Base-by-base conservation (phyloP, 1,284 basidiomycete species). In the Vanrija sp. region DNA sequence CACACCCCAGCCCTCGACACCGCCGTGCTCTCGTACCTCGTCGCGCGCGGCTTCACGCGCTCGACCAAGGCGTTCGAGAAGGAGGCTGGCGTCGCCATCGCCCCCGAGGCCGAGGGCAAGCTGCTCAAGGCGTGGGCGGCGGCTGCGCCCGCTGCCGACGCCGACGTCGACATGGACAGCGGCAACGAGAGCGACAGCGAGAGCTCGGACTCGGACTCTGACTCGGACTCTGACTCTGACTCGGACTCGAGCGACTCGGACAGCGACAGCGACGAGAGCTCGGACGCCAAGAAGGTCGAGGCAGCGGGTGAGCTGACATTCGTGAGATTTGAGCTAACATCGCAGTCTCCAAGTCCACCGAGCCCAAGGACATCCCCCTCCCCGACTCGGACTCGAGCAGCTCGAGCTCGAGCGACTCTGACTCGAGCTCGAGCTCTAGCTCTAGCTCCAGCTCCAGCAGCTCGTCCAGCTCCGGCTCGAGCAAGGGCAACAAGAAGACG, bases 401-500 rank as follows among this genome's bases (percentile, higher is more conserved):
- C 47, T 56, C 51, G 10, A 49, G 38, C 25, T 52, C 49, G 14
- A 38, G 39, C 19, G 53, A 56, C 7, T 58, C 57, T 6, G 46
- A 50, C 25, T 51, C 47, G 51, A 49, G 41, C 48, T n/a, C 39
- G 27, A 15, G 18, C 41, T 18, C n/a, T 3, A n/a, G 18, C 38
- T 45, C 43, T n/a, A 15, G 15, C 24, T 27, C 24, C 6, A 24
- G 27, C 42, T 44, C 42, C 7, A 6, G 46, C 7, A 6, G 46
- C 23, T 31, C 20, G 19, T 20, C 49, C 15, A 51, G 47, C 20
- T 65, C 69, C 45, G 66, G 74, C 61, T 65, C 62, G 37, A 83
- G 86, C 45, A 78, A 87, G 47, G 86, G 88, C 50, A 83, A 65
- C 47, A 61, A 66, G 47, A 61, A 66, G 48, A 63, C 68, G 36